Conservation (phyloP, 2,329 filamentous ascomycete genomes). For the Calonectria henricotiae region DNA sequence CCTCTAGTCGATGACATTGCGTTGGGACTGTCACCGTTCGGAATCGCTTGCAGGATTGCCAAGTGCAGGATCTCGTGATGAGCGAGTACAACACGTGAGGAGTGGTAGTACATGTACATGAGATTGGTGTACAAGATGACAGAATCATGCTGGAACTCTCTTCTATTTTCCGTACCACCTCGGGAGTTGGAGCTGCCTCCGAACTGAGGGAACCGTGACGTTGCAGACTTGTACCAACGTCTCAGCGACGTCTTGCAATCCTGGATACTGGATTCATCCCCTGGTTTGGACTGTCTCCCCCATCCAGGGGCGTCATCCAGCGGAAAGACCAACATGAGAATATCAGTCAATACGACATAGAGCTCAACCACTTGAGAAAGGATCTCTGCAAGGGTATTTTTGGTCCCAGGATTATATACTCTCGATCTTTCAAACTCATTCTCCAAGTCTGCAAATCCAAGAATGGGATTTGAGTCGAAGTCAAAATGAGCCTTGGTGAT, state of each 20-base stretch:
- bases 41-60: slow-evolving; percentile 60
- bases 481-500: slow-evolving; percentile 66
- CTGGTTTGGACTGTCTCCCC: slow-evolving; percentile 56
- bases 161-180: slow-evolving; percentile 46
- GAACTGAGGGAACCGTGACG: slow-evolving; percentile 60
- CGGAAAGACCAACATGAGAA: slow-evolving; percentile 64
- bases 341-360: slow-evolving; percentile 65
- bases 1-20: slow-evolving; percentile 45
- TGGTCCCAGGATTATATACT: slow-evolving; percentile 65
- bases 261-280: slow-evolving; percentile 55
- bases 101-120: slow-evolving; percentile 70
- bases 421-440: slow-evolving; percentile 64
- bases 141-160: slow-evolving; percentile 60
- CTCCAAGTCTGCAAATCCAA: slow-evolving; percentile 63
- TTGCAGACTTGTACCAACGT: slow-evolving; percentile 61
- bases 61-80: slow-evolving; percentile 66
- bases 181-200: slow-evolving; percentile 54
- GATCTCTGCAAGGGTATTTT: slow-evolving; percentile 63
- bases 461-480: slow-evolving; percentile 57
- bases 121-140: slow-evolving; percentile 65
- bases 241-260: slow-evolving; percentile 59
- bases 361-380: slow-evolving; percentile 65
- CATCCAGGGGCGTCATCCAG: slow-evolving; percentile 62
- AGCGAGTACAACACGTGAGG: slow-evolving; percentile 60
- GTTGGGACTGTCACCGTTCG: slow-evolving; percentile 54